Base-by-base conservation (phyloP, 257 asterid genomes). In the Eustoma russellianum region DNA sequence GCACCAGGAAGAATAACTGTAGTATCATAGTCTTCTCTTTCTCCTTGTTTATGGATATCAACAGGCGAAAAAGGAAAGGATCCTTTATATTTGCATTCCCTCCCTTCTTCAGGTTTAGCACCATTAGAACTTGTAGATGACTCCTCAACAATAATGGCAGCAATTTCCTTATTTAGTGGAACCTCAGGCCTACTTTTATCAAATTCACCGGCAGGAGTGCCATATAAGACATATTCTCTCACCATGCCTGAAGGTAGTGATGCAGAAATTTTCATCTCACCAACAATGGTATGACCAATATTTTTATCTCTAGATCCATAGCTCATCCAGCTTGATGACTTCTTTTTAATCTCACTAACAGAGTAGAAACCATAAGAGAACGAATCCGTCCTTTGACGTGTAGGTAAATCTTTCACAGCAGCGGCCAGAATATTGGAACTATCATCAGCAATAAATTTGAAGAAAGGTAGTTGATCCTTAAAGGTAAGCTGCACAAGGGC, bases 1-100 rank as follows among this genome's bases (percentile, higher is more conserved):
- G 88, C 93, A 28, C 81, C 86, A 35, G 99, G 97, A 50, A 88
- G 88, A 56, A 92, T 72, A 48, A 81, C 91, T 46, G 73, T 67
- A 47, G 74, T 75, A 52, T 43, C 59, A 38, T 55, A 48, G 44
- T 30, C 55, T 48, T 69, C 69, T 24, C 46, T 30, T 52, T 55
- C 73, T 45, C 55, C 69, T 18, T 45, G 35, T 34, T 60, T 61
- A 40, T 9, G 17, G 55, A 56, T 53, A 30, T n/a, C 48, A 12
- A 54, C 56, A 0, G 59, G 63, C 41, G 46, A 57, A 48, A 35
- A 41, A 47, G 59, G 58, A 17, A 41, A 34, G 28, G 33, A 28
- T 49, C 43, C 76, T 64, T 46, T 63, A 54, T 57, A 55, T 65
- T 46, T 73, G 51, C 33, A 15, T 4, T 34, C 33, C 19, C 60